Evolutionary conservation across 148 eudicot species (phyloP).

Genomic region (Selenicereus undatus): DNA sequence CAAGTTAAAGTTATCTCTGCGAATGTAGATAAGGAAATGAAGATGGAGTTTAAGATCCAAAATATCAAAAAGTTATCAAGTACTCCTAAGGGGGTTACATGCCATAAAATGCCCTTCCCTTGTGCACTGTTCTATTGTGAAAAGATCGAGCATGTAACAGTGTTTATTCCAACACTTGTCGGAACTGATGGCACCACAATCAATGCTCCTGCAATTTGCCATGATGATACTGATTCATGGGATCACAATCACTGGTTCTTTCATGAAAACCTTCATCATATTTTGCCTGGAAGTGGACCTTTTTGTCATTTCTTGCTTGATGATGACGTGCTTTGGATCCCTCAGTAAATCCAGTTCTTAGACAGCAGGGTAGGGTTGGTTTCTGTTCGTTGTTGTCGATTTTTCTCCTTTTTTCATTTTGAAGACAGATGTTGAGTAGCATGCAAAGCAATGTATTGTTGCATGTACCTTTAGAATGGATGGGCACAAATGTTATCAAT

Average conservation of each 20-base stretch:
- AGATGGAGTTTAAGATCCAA: constrained; percentile 13
- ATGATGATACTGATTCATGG: constrained; percentile 34
- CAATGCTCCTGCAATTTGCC: constrained; percentile 47
- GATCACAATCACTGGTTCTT: background rate
- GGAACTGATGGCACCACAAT: constrained; percentile 40
- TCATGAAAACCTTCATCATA: constrained; percentile 26
- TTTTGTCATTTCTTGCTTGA: constrained; percentile 41
- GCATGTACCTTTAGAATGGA: too few species aligned
- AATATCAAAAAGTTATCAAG: constrained; percentile 6
- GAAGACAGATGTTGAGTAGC: too few species aligned
- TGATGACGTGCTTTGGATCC: background rate
- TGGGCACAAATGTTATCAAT: too few species aligned
- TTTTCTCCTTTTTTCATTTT: too few species aligned
- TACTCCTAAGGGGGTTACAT: constrained; percentile 29
- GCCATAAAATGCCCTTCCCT: constrained; percentile 48
- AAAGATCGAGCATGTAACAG: constrained; percentile 27
- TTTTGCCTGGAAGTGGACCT: constrained; percentile 42
- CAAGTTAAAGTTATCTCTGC: constrained; percentile 19
- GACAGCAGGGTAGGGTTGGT: background rate
- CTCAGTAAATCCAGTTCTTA: background rate
- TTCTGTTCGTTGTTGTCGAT: too few species aligned
- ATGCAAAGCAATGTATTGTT: too few species aligned
- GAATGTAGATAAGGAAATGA: constrained; percentile 16
- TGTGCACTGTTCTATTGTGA: constrained; percentile 58
- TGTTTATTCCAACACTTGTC: constrained; percentile 36